Conservation (phyloP, 352 stramenopile species). For the Globisporangium heterothallicum region DNA sequence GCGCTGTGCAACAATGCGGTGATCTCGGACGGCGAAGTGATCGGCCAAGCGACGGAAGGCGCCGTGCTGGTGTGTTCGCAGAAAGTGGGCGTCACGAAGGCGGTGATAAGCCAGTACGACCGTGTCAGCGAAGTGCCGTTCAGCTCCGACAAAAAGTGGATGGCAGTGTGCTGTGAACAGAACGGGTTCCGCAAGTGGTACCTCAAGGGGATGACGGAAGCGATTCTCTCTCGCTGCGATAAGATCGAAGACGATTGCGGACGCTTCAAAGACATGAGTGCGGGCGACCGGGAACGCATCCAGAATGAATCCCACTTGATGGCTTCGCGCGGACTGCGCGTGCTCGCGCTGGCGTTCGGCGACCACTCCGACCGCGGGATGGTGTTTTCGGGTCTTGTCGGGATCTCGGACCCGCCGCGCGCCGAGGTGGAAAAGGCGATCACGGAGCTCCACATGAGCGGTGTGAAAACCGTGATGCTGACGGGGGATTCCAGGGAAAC, state of each 20-base stretch:
- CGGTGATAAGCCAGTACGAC: constrained; percentile 40
- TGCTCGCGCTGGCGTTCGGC: constrained; percentile 88
- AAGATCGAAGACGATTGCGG: constrained; percentile 74
- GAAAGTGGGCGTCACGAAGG: constrained; percentile 50
- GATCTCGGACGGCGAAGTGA: constrained; percentile 57
- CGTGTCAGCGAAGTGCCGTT: constrained; percentile 92
- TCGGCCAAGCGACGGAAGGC: constrained; percentile 79
- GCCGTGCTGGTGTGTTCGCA: constrained; percentile 63
- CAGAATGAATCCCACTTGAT: constrained; percentile 57
- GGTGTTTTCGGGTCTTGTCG: constrained; percentile 91
- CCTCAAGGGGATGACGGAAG: constrained; percentile 81
- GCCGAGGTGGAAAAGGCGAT: constrained; percentile 65
- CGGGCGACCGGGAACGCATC: constrained; percentile 58
- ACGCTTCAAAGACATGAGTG: constrained; percentile 55
- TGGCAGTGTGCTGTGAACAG: constrained; percentile 89
- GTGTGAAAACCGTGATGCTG: constrained; percentile 88
- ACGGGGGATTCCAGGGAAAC: constrained; percentile 96
- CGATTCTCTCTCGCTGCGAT: constrained; percentile 67
- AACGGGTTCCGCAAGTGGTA: constrained; percentile 59
- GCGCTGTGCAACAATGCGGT: constrained; percentile 77
- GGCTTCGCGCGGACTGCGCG: constrained; percentile 72
- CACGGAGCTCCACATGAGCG: constrained; percentile 40
- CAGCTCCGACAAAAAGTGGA: constrained; percentile 95
- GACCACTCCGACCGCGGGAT: constrained; percentile 77
- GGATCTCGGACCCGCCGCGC: constrained; percentile 85